phyloP scores from a whole-genome alignment of 1,139 yeast species.

The Debaryomyces nepalensis region DNA sequence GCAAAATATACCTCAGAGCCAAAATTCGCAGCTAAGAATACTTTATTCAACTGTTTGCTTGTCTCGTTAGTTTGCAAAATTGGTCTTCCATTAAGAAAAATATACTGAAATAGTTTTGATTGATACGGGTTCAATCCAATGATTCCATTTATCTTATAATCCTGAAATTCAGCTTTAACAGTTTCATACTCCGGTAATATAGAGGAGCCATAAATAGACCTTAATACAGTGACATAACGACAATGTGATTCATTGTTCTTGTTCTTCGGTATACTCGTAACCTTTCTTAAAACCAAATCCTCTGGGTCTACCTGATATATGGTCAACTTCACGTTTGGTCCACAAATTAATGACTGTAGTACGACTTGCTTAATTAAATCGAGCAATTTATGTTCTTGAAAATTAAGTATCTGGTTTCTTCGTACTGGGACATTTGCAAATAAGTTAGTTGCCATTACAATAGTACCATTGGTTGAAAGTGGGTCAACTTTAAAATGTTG shows the following conservation, averaged over 20 bases:
- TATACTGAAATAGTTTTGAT: conserved; percentile 47
- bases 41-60: conserved; percentile 28
- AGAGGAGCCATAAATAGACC: conserved; percentile 25
- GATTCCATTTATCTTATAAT: conserved; percentile 31
- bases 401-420: conserved; percentile 29
- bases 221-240: conserved; percentile 16
- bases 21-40: conserved; percentile 23
- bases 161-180: conserved; percentile 27
- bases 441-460: conserved; percentile 49
- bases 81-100: conserved; percentile 51
- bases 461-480: conserved; percentile 51
- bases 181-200: conserved; percentile 21
- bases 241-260: conserved; percentile 2
- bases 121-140: conserved; percentile 34
- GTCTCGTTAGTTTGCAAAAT: conserved; percentile 28
- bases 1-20: neutral
- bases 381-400: conserved; percentile 28
- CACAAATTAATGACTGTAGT: conserved; percentile 34
- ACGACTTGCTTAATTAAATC: conserved; percentile 38
- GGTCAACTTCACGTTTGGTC: conserved; percentile 31
- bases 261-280: neutral
- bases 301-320: conserved; percentile 21
- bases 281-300: too few relatives aligned
- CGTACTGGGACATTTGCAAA: conserved; percentile 67
- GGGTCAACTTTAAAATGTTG: neutral